phyloP scores from a whole-genome alignment of 1,284 basidiomycete genomes.

The Cryptococcus deneoformans region DNA sequence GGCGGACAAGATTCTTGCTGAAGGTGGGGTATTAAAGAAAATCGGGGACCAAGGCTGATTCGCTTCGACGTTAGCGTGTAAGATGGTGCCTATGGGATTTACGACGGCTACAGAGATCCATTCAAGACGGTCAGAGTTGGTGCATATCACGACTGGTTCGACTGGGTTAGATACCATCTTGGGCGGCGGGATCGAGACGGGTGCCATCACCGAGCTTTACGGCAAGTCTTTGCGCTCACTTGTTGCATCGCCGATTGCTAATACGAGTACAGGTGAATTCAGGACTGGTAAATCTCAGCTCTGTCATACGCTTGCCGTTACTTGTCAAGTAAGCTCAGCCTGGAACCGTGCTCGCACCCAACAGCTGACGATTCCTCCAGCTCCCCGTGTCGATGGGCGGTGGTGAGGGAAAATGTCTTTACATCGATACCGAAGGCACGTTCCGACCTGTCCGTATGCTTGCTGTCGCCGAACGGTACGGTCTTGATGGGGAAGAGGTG shows the following conservation, averaged over 20 bases:
- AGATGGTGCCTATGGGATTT: constrained; percentile 96
- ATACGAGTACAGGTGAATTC: constrained; percentile 62
- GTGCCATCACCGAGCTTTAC: constrained; percentile 97
- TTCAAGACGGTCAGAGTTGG: constrained; percentile 89
- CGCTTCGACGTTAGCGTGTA: constrained; percentile 63
- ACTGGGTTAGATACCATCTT: constrained; percentile 94
- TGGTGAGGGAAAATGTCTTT: constrained; percentile 97
- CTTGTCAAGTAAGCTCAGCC: constrained; percentile 63
- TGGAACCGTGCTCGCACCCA: background rate
- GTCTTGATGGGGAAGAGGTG: constrained; percentile 95
- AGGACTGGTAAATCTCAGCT: constrained; percentile 98
- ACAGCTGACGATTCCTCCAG: constrained; percentile 10
- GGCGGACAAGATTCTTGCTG: constrained; percentile 91
- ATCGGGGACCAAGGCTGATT: background rate
- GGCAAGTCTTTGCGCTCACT: constrained; percentile 51
- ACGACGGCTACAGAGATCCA: constrained; percentile 98
- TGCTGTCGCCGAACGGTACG: constrained; percentile 92
- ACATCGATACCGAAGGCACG: constrained; percentile 98
- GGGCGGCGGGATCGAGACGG: constrained; percentile 97
- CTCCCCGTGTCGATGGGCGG: constrained; percentile 97
- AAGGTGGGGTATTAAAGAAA: constrained; percentile 59
- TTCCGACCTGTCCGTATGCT: constrained; percentile 95
- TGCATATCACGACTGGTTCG: constrained; percentile 95
- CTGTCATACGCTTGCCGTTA: constrained; percentile 97
- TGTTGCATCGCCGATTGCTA: background rate